A percentile compares a stretch with the other conserved stretches of the same genome.
Conservation (phyloP, 2,329 filamentous ascomycete species). For the Parastagonospora avenae region DNA sequence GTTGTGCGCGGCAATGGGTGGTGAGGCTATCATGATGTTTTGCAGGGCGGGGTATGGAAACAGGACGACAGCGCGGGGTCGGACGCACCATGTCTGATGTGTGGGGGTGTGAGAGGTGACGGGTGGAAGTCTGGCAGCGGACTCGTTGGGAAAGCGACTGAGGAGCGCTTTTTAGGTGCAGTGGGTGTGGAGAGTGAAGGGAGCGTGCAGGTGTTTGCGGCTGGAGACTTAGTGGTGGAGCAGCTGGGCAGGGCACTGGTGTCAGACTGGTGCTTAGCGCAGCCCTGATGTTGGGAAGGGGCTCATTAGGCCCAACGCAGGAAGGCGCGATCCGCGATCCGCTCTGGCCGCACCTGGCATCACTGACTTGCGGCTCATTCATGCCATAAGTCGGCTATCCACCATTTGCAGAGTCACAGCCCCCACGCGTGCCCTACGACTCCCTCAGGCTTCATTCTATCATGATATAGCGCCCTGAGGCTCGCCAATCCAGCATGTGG, state of each 20-base stretch:
- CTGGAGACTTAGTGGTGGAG: constrained; percentile 31
- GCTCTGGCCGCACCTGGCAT: neutral
- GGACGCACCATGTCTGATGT: constrained; percentile 45
- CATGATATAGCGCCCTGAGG: constrained; percentile 38
- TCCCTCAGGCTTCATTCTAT: constrained; percentile 8
- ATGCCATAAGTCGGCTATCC: neutral
- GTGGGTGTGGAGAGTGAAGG: constrained; percentile 14
- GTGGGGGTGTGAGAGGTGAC: constrained; percentile 15
- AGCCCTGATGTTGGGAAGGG: constrained; percentile 22
- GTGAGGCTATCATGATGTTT: constrained; percentile 33
- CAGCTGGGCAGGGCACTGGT: constrained; percentile 22
- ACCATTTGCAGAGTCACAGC: neutral
- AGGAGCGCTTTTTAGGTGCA: constrained; percentile 14
- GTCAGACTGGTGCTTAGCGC: constrained; percentile 25
- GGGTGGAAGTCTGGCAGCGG: constrained; percentile 3
- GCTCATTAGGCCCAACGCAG: constrained; percentile 15
- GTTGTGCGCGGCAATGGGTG: constrained; percentile 14
- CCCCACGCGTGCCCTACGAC: neutral
- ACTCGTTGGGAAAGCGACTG: neutral
- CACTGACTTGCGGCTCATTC: neutral
- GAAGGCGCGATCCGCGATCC: constrained; percentile 5
- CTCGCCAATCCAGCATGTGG: constrained; percentile 72
- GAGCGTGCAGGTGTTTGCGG: constrained; percentile 32
- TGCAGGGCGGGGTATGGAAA: constrained; percentile 44
- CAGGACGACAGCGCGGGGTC: constrained; percentile 29